These are phyloP conservation scores for Mimosa pudica DNA, from an alignment of 306 rosid genomes.

Conservation along the genomic window DNA sequence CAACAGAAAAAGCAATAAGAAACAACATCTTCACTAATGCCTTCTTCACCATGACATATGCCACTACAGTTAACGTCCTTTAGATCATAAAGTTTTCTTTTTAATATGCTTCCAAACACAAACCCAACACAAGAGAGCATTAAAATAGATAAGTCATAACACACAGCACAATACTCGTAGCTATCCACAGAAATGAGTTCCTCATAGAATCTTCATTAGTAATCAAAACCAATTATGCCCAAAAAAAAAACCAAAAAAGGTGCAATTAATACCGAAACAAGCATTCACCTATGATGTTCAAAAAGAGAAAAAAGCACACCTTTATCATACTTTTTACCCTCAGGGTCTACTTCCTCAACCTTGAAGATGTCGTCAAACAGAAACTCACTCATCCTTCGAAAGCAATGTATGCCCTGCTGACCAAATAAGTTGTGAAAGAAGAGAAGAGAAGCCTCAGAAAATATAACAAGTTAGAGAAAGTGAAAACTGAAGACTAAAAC, in stretches of 20 bases:
- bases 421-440: not conserved
- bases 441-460: not conserved
- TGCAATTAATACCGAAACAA: not conserved
- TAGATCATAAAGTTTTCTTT: not conserved
- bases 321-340: slow-evolving; percentile 85
- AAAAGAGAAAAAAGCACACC: slow-evolving; percentile 54
- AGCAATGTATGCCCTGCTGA: not conserved
- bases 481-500: not conserved
- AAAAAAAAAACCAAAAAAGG: not conserved
- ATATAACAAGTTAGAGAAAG: not conserved
- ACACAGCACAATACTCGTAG: not conserved
- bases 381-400: slow-evolving; percentile 70
- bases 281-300: slow-evolving; percentile 10
- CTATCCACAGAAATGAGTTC: not conserved
- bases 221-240: not conserved
- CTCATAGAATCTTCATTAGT: not conserved
- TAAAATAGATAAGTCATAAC: not conserved
- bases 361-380: slow-evolving; percentile 74
- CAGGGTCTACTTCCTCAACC: slow-evolving; percentile 66
- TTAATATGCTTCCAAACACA: not conserved
- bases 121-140: not conserved
- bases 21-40: not conserved
- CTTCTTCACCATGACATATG: not conserved
- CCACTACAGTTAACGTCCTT: not conserved
- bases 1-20: not conserved